Base-by-base conservation (phyloP, 352 stramenopile species). In the Phytophthora pini region DNA sequence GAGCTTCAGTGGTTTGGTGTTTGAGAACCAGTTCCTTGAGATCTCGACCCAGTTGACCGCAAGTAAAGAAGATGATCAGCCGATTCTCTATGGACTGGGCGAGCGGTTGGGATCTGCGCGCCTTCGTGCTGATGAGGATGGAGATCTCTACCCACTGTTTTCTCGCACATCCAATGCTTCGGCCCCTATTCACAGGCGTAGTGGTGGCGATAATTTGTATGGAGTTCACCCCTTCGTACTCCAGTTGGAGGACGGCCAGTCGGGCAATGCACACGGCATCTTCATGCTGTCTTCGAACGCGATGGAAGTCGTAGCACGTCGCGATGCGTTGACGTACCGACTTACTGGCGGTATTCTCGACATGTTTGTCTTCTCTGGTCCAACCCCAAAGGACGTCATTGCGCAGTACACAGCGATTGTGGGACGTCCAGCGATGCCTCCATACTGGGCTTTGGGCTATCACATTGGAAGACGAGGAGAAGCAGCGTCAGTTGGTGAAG, bases 1-100 rank as follows among this genome's bases (percentile, higher is more conserved):
- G 3, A 78, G 64, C 3, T 90, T 92, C 44, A 91, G 79, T 57
- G 85, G 85, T 0, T 59, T 93, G 12, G 72, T 92, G 57, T 97
- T 93, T 57, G 78, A 88, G 52, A 95, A 97, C 61, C 90, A 97
- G 68, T 97, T 88, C 54, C 50, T 97, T 4, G 88, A 97, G 57
- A 61, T 97, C 13, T 95, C 89, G 13, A 95, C 87, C 1, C 74
- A 88, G 38, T 61, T 94, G 15, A 31, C 70, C 12, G 17, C 20
- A 4, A 46, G 63, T 24, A 32, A 69, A 34, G 48, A 56, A 2
- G 59, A 76, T 10, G 62, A 72, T 3, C 67, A 70, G 5, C 74
- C 81, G 0, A 64, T 80, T 54, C 59, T 95, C 7, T 97, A 88
- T 38, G 89, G 89, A 11, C 68, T 96, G 9, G 89, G 89, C 4